Conservation (phyloP, 305 asterid species). For the Solanum hybrid region DNA sequence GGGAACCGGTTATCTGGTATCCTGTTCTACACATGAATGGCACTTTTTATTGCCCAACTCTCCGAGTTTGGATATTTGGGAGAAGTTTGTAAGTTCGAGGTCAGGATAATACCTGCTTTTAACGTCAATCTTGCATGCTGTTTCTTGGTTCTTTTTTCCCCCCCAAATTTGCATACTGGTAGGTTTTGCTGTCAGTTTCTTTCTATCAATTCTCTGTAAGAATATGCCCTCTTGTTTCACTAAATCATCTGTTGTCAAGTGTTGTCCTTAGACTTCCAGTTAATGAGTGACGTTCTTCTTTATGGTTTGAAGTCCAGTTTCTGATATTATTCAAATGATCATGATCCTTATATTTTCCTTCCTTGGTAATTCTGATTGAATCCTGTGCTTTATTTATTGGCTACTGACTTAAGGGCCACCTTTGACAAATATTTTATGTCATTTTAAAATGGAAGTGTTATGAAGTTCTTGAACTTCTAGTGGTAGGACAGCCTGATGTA, state of each 20-base stretch:
- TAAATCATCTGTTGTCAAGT: background rate
- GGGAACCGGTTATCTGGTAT: background rate
- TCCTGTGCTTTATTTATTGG: background rate
- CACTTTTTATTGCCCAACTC: background rate
- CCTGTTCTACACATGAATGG: background rate
- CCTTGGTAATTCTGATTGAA: background rate
- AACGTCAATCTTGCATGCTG: background rate
- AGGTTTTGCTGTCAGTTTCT: background rate
- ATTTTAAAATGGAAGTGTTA: background rate
- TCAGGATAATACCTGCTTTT: background rate
- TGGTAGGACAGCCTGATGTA: background rate
- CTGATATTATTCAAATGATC: background rate
- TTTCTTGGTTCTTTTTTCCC: background rate
- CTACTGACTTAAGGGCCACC: background rate
- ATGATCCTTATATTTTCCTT: background rate
- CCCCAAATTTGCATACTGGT: background rate
- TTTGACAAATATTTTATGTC: background rate
- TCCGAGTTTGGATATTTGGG: background rate
- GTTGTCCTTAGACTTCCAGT: background rate
- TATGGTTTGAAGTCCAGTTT: background rate
- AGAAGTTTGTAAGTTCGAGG: background rate
- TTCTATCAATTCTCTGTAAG: background rate
- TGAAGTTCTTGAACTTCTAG: background rate
- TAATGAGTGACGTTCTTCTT: background rate
- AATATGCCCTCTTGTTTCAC: background rate